Percentiles rank a stretch among this genome's conserved stretches.
Conservation (phyloP, 257 asterid species). For the Mentha longifolia region DNA sequence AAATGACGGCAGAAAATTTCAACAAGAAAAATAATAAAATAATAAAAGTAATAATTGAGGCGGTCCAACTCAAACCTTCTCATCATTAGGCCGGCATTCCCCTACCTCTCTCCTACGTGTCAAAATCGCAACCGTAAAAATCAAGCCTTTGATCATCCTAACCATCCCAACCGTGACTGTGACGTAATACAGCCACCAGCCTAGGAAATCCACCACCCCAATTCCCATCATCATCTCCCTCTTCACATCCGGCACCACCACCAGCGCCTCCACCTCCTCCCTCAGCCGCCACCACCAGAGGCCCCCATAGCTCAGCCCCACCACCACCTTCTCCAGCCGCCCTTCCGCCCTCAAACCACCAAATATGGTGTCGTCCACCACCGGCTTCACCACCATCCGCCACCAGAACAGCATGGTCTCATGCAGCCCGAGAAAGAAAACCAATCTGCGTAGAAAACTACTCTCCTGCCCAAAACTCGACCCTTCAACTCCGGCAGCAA, state of each 20-base stretch:
- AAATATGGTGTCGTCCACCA: slow-evolving; percentile 71
- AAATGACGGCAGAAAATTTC: slow-evolving; percentile 13
- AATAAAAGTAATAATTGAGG: slow-evolving; percentile 1
- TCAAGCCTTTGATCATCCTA: slow-evolving; percentile 45
- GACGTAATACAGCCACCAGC: slow-evolving; percentile 75
- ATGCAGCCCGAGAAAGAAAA: slow-evolving; percentile 73
- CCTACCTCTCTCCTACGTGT: slow-evolving; percentile 33
- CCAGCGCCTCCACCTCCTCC: slow-evolving; percentile 81
- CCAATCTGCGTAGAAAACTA: slow-evolving; percentile 38
- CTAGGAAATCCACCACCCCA: slow-evolving; percentile 60
- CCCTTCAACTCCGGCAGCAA: slow-evolving; percentile 60
- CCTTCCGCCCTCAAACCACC: slow-evolving; percentile 47
- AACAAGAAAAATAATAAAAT: neutral
- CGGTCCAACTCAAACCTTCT: slow-evolving; percentile 44
- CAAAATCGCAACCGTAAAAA: slow-evolving; percentile 34
- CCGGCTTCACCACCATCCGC: slow-evolving; percentile 63
- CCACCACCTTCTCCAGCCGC: slow-evolving; percentile 60
- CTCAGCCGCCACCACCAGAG: slow-evolving; percentile 93
- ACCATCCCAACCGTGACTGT: slow-evolving; percentile 62
- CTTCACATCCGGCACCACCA: slow-evolving; percentile 60
- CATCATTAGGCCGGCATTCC: slow-evolving; percentile 42
- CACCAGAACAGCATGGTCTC: slow-evolving; percentile 73
- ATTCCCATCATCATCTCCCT: slow-evolving; percentile 48
- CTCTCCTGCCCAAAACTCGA: slow-evolving; percentile 44
- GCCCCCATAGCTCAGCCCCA: slow-evolving; percentile 56